Evolutionary conservation across 805 yeast species (phyloP), one percentile per base, ranked within the genome.

Genomic region (Starmera dryadoides): DNA sequence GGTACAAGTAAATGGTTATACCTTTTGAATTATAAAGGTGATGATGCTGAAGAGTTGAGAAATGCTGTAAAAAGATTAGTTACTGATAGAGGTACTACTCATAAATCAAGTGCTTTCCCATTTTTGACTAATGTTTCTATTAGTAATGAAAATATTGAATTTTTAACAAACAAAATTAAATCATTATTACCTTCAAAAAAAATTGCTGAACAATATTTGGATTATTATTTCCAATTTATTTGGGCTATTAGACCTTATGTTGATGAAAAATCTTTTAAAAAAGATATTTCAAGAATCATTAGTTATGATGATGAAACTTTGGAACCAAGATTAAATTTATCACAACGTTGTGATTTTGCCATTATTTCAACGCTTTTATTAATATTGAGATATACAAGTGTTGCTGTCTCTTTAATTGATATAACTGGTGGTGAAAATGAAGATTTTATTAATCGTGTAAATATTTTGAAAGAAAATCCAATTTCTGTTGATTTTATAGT

Each of bases 211-310:
- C 45, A 56, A 20, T 55, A 64, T 16, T 36, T 72, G 17, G 62
- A 61, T 16, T 48, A 69, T 10, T 74, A 61, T 45, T 74, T 72
- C 48, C 45, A 48, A 8, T 60, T 56, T 48, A 51, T 72, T 18
- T 70, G 73, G 55, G 67, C 71, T 1, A 64, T 63, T 38, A 56
- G 64, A 55, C 77, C 79, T 1, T 69, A 58, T 39, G 31, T 73
- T 19, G 76, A 72, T 43, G 64, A 71, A 39, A 46, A 42, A 1
- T 36, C 46, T 15, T 71, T 72, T 38, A 28, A 33, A 3, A 41
- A 42, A 4, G 49, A 45, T 3, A 48, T 69, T 0, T 29, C 41
- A 1, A 44, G 52, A 9, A 55, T 72, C 1, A 49, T 74, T 5
- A 73, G 73, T 1, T 56, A 60, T 2, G 53, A 59, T 30, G 50